phyloP scores from a whole-genome alignment of 2,329 filamentous ascomycete species.

The Stagonosporopsis vannaccii region DNA sequence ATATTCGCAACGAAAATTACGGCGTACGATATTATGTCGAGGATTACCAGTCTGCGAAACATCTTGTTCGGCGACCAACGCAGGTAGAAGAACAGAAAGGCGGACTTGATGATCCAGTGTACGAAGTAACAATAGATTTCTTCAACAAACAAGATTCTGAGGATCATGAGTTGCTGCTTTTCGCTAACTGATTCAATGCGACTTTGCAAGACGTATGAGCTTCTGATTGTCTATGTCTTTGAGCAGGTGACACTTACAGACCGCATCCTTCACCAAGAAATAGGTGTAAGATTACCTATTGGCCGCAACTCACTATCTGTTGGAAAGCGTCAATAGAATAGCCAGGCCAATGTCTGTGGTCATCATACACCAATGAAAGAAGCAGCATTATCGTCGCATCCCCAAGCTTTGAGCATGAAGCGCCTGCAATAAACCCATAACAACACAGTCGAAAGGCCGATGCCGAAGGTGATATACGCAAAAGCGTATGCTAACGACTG shows the following conservation, averaged over 20 bases:
- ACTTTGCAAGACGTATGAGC: not conserved
- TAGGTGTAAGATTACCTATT: constrained; percentile 31
- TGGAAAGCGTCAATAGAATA: not conserved
- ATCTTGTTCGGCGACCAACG: constrained; percentile 31
- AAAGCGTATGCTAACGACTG: constrained; percentile 31
- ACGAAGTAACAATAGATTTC: constrained; percentile 43
- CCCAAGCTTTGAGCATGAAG: constrained; percentile 25
- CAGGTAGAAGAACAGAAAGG: constrained; percentile 48
- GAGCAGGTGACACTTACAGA: constrained; percentile 17
- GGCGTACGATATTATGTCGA: constrained; percentile 36
- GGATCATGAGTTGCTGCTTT: constrained; percentile 11
- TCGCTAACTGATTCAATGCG: not conserved
- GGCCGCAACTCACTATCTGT: constrained; percentile 25
- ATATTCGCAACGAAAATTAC: constrained; percentile 35
- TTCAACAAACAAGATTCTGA: constrained; percentile 38
- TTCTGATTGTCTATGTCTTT: not conserved
- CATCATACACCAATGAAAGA: constrained; percentile 21
- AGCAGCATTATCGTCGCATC: constrained; percentile 29
- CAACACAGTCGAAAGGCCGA: constrained; percentile 24
- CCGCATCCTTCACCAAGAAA: constrained; percentile 34
- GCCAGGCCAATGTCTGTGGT: too few relatives aligned
- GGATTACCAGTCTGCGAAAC: constrained; percentile 35
- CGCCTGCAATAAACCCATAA: constrained; percentile 27
- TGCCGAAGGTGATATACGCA: constrained; percentile 24
- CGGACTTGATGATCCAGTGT: constrained; percentile 44